phyloP scores from a whole-genome alignment of 768 basidiomycete species.

The Collybia nuda region DNA sequence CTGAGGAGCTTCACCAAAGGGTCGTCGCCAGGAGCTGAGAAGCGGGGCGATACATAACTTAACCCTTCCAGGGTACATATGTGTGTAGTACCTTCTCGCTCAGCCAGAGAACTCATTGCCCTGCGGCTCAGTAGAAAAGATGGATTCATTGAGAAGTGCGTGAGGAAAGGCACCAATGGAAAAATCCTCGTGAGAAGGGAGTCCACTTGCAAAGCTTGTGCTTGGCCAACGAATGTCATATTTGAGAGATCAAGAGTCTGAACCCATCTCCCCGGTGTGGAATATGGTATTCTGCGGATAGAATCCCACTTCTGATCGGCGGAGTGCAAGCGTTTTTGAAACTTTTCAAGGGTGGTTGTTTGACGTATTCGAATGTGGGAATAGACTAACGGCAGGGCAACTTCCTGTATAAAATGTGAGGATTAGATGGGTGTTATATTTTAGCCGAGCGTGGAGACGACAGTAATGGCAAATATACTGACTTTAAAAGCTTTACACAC shows the following conservation, averaged over 20 bases:
- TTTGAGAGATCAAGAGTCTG: conserved; percentile 70
- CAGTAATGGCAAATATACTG: conserved; percentile 5
- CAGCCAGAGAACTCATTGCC: conserved; percentile 49
- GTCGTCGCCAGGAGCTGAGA: conserved; percentile 43
- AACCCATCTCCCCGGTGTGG: conserved; percentile 87
- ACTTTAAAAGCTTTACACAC: conserved; percentile 51
- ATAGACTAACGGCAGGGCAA: conserved; percentile 68
- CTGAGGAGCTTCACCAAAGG: conserved; percentile 58
- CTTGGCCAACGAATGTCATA: conserved; percentile 40
- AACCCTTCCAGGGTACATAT: conserved; percentile 56
- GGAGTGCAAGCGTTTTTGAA: conserved; percentile 53
- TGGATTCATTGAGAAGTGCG: conserved; percentile 51
- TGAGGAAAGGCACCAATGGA: conserved; percentile 65
- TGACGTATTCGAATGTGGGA: conserved; percentile 46
- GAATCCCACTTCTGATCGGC: conserved; percentile 88
- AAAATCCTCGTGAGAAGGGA: conserved; percentile 63
- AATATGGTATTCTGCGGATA: conserved; percentile 82
- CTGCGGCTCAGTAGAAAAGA: conserved; percentile 61
- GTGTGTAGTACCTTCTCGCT: conserved; percentile 48
- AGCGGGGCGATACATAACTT: conserved; percentile 40
- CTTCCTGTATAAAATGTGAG: conserved; percentile 46
- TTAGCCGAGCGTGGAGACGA: not conserved
- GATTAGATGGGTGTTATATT: not conserved
- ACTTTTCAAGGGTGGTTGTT: conserved; percentile 48
- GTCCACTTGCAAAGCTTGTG: conserved; percentile 57